Percentiles rank a stretch among this genome's conserved stretches.
These are phyloP conservation scores for Kwoniella botswanensis DNA, from an alignment of 768 basidiomycete genomes.

Conservation along the genomic window DNA sequence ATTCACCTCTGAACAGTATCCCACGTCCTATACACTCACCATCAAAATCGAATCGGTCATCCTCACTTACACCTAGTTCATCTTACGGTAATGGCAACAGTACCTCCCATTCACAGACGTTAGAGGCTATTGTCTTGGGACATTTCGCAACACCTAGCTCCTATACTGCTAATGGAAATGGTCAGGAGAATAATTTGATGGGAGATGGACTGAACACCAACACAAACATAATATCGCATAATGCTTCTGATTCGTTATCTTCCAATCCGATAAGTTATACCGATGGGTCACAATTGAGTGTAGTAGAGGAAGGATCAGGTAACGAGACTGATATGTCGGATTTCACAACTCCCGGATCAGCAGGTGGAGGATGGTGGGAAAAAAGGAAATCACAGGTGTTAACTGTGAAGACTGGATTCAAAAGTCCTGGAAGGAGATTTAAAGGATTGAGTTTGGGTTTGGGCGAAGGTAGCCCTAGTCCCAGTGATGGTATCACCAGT, in stretches of 20 bases:
- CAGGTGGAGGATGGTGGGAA: conserved; percentile 34
- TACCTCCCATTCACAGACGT: background rate
- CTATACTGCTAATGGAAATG: conserved; percentile 2
- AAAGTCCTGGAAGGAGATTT: conserved; percentile 12
- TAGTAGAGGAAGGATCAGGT: conserved; percentile 25
- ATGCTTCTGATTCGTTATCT: background rate
- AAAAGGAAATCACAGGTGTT: conserved; percentile 26
- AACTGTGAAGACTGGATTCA: conserved; percentile 14
- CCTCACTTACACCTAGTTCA: conserved; percentile 11
- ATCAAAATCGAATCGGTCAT: conserved; percentile 18
- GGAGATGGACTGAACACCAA: background rate
- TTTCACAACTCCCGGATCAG: conserved; percentile 2
- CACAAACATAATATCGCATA: background rate
- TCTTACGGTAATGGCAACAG: conserved; percentile 5
- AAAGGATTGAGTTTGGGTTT: conserved; percentile 9
- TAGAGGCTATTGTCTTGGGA: conserved; percentile 19
- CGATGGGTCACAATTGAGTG: conserved; percentile 9
- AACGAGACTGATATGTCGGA: conserved; percentile 34
- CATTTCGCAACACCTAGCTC: conserved; percentile 18
- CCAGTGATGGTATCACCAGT: conserved; percentile 3
- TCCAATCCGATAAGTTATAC: background rate
- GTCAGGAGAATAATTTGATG: background rate
- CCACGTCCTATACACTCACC: conserved; percentile 19
- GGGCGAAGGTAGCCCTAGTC: conserved; percentile 16
- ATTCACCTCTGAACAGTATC: conserved; percentile 20